Percentiles rank a stretch among this genome's conserved stretches.
Conservation (phyloP, 495 filamentous ascomycete species). For the Trichoderma orchidacearum region DNA sequence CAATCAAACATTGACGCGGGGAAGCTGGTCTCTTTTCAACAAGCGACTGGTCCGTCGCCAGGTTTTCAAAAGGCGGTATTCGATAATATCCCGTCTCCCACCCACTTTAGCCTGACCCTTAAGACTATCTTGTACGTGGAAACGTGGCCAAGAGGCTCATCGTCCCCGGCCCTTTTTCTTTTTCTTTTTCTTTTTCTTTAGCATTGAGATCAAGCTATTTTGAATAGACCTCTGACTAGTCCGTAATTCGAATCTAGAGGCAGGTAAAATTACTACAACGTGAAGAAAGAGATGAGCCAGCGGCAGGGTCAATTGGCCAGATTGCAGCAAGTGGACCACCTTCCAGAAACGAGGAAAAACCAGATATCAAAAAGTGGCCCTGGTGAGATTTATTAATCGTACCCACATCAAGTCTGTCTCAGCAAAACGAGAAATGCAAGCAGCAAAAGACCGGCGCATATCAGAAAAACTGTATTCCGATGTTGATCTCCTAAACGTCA, state of each 20-base stretch:
- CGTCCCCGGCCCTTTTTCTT: no score
- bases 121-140: background rate
- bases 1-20: background rate
- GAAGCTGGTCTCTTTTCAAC: background rate
- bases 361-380: background rate
- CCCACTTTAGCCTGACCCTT: background rate
- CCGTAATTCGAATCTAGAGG: no score
- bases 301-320: background rate
- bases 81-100: background rate
- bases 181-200: no score
- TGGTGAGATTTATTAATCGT: background rate
- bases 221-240: background rate
- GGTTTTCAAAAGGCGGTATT: background rate
- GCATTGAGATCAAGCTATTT: background rate
- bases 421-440: slow-evolving; percentile 4
- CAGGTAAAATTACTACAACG: no score
- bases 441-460: slow-evolving; percentile 12
- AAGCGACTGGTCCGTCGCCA: background rate
- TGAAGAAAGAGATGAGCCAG: background rate
- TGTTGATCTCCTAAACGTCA: slow-evolving; percentile 5
- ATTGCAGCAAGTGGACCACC: background rate
- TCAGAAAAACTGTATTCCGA: slow-evolving; percentile 10
- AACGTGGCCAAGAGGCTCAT: background rate
- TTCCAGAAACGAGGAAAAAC: background rate
- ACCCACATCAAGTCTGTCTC: background rate